These are phyloP conservation scores for Epichloe coenophiala DNA, from an alignment of 2,329 filamentous ascomycete species.

Conservation along the genomic window DNA sequence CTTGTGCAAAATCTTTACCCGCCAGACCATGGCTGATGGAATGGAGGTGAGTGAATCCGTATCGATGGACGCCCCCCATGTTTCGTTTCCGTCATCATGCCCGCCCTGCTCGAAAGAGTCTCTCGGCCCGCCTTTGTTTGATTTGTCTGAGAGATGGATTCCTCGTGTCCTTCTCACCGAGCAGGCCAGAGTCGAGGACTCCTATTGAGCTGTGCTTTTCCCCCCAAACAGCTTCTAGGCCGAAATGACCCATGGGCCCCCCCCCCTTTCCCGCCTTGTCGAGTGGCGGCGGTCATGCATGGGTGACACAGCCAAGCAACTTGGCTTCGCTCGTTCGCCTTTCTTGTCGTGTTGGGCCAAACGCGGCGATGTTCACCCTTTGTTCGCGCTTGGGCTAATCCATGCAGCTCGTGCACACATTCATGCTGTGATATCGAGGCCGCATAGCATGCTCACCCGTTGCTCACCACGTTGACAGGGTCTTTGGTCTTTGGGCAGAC, in stretches of 20 bases:
- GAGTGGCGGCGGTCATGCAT: constrained; percentile 5
- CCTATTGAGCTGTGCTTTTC: neutral
- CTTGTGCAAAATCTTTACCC: neutral
- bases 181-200: neutral
- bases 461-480: neutral
- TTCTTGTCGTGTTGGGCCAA: neutral
- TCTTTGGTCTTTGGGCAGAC: neutral
- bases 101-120: neutral
- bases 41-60: constrained; percentile 7
- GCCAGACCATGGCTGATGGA: neutral
- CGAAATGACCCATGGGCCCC: neutral
- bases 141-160: neutral
- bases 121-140: neutral
- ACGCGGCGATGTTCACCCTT: neutral
- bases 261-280: neutral
- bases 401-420: neutral
- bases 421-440: neutral
- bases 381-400: neutral
- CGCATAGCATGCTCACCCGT: neutral
- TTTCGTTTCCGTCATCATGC: neutral
- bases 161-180: neutral
- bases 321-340: neutral
- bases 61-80: neutral
- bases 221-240: neutral
- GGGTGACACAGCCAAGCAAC: constrained; percentile 4